phyloP scores from a whole-genome alignment of 2,329 filamentous ascomycete genomes.

The Decorospora gaudefroyi region DNA sequence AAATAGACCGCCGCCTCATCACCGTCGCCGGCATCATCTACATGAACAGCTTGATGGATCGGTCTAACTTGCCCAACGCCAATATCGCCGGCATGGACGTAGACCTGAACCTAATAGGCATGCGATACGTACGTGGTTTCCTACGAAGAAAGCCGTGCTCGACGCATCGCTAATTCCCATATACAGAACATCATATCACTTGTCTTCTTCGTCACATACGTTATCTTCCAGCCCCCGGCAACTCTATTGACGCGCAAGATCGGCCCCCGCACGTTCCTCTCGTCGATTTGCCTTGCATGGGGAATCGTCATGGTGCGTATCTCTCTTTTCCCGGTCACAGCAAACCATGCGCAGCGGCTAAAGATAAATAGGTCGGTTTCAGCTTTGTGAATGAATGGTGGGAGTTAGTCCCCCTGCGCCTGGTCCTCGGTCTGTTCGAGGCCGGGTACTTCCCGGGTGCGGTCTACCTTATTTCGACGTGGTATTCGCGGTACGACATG shows the following conservation, averaged over 20 bases:
- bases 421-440: constrained; percentile 50
- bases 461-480: constrained; percentile 52
- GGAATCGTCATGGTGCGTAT: constrained; percentile 53
- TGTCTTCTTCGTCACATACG: constrained; percentile 53
- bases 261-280: constrained; percentile 47
- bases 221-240: constrained; percentile 50
- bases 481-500: constrained; percentile 62
- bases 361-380: no score
- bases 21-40: constrained; percentile 64
- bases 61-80: constrained; percentile 75
- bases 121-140: no score
- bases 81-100: constrained; percentile 69
- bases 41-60: constrained; percentile 76
- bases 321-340: no score
- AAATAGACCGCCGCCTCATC: constrained; percentile 65
- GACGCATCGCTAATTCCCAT: no score
- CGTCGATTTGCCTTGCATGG: constrained; percentile 46
- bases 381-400: no score
- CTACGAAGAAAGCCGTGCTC: no score
- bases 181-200: no score
- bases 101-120: no score
- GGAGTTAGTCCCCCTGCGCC: constrained; percentile 47
- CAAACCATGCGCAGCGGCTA: no score
- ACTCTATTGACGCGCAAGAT: constrained; percentile 50
- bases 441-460: constrained; percentile 51